Conservation (phyloP, 139 green algal genomes). For the Nannochloris sp. region DNA sequence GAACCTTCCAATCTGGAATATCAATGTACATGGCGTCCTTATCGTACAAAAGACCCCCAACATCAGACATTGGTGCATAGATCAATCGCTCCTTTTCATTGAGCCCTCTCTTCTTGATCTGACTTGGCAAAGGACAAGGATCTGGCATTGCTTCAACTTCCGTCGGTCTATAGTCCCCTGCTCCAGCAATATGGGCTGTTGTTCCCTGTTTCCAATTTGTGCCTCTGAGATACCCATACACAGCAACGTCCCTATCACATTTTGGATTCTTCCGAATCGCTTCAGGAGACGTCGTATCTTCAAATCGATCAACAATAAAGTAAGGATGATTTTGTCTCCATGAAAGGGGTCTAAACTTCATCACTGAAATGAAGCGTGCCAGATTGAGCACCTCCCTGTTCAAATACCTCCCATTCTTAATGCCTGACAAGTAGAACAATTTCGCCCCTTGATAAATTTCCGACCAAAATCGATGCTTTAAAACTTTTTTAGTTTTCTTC, state of each 20-base stretch:
- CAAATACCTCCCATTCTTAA: slow-evolving; percentile 76
- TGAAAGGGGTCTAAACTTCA: slow-evolving; percentile 86
- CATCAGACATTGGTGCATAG: slow-evolving; percentile 94
- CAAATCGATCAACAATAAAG: slow-evolving; percentile 69
- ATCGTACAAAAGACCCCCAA: slow-evolving; percentile 94
- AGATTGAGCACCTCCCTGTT: slow-evolving; percentile 90
- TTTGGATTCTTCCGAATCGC: slow-evolving; percentile 57
- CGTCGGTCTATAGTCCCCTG: slow-evolving; percentile 70
- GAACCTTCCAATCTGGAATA: slow-evolving; percentile 92
- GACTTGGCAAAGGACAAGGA: slow-evolving; percentile 87
- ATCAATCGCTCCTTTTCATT: slow-evolving; percentile 81
- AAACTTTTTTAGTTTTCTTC: slow-evolving; percentile 90
- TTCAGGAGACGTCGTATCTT: slow-evolving; percentile 84
- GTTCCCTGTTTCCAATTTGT: slow-evolving; percentile 55
- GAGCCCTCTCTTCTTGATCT: slow-evolving; percentile 60
- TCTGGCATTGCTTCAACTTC: slow-evolving; percentile 78
- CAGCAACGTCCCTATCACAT: slow-evolving; percentile 72
- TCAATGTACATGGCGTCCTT: slow-evolving; percentile 96
- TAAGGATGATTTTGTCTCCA: slow-evolving; percentile 88
- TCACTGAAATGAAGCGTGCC: slow-evolving; percentile 85
- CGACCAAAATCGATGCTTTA: slow-evolving; percentile 92
- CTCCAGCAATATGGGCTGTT: slow-evolving; percentile 81
- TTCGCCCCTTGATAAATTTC: slow-evolving; percentile 96
- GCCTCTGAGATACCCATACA: slow-evolving; percentile 93
- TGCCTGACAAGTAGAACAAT: slow-evolving; percentile 93